These are phyloP conservation scores for Candida nonsorbophila DNA, from an alignment of 805 yeast species.

Conservation along the genomic window DNA sequence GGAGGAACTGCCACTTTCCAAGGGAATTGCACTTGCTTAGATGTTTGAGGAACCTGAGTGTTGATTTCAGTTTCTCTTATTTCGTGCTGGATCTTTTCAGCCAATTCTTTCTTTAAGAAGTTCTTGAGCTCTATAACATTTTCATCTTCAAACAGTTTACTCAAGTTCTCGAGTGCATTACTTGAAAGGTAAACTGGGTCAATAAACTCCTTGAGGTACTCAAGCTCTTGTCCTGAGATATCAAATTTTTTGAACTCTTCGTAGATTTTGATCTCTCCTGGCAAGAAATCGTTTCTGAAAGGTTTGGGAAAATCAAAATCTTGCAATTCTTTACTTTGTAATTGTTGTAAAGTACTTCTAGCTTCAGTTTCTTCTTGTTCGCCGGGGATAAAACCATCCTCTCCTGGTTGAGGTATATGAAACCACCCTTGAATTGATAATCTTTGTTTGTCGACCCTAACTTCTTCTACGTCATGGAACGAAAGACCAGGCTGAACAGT, in stretches of 20 bases:
- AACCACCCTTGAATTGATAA: slow-evolving; percentile 98
- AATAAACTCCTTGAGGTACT: slow-evolving; percentile 49
- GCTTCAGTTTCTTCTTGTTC: slow-evolving; percentile 79
- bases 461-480: slow-evolving; percentile 98
- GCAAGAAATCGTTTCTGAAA: slow-evolving; percentile 37
- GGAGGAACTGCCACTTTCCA: slow-evolving; percentile 95
- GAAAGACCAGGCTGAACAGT: slow-evolving; percentile 94
- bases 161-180: slow-evolving; percentile 40
- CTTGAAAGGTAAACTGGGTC: slow-evolving; percentile 42
- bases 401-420: slow-evolving; percentile 93
- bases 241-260: slow-evolving; percentile 15
- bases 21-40: slow-evolving; percentile 55
- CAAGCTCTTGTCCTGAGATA: slow-evolving; percentile 31
- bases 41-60: slow-evolving; percentile 49
- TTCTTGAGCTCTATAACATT: slow-evolving; percentile 64
- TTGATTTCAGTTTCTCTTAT: slow-evolving; percentile 60
- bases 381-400: slow-evolving; percentile 75
- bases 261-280: slow-evolving; percentile 29
- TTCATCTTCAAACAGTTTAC: slow-evolving; percentile 53
- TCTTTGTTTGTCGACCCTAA: slow-evolving; percentile 83
- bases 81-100: slow-evolving; percentile 16
- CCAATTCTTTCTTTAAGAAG: slow-evolving; percentile 51
- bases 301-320: slow-evolving; percentile 81
- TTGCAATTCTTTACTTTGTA: slow-evolving; percentile 70
- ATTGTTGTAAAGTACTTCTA: slow-evolving; percentile 68